Conservation (phyloP, 1,139 yeast genomes). For the Yamadazyma jaroonii region DNA sequence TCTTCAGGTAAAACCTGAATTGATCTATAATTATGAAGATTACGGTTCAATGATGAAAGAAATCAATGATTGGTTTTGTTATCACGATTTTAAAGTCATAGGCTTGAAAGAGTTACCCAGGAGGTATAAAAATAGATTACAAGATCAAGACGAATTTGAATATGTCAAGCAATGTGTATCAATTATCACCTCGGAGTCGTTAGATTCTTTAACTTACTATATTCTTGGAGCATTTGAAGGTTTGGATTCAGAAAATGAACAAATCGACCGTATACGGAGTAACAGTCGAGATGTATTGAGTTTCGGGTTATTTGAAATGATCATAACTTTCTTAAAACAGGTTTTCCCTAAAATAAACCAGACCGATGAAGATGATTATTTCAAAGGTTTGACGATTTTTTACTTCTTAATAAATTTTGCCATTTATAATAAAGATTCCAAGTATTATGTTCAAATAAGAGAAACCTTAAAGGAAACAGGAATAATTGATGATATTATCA, state of each 20-base stretch:
- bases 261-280: constrained; percentile 28
- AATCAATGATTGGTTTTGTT: constrained; percentile 63
- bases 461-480: constrained; percentile 24
- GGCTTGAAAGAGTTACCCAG: constrained; percentile 18
- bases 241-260: constrained; percentile 28
- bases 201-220: constrained; percentile 28
- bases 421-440: constrained; percentile 20
- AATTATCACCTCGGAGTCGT: constrained; percentile 2
- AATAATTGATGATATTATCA: constrained; percentile 44
- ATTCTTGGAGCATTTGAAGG: constrained; percentile 42
- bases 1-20: constrained; percentile 31
- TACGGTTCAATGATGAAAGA: constrained; percentile 41
- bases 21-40: constrained; percentile 50
- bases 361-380: constrained; percentile 9
- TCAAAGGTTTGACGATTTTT: constrained; percentile 48
- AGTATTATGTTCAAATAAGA: constrained; percentile 15
- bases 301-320: constrained; percentile 11
- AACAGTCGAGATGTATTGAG: constrained; percentile 14
- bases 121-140: constrained; percentile 9
- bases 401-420: constrained; percentile 45
- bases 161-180: constrained; percentile 3
- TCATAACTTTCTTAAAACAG: not conserved
- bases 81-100: constrained; percentile 41
- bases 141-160: not conserved
- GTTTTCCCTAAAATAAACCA: not conserved